Percentiles rank a stretch among this genome's conserved stretches.
phyloP scores from a whole-genome alignment of 345 rosid species.

The Iberis pinnata region DNA sequence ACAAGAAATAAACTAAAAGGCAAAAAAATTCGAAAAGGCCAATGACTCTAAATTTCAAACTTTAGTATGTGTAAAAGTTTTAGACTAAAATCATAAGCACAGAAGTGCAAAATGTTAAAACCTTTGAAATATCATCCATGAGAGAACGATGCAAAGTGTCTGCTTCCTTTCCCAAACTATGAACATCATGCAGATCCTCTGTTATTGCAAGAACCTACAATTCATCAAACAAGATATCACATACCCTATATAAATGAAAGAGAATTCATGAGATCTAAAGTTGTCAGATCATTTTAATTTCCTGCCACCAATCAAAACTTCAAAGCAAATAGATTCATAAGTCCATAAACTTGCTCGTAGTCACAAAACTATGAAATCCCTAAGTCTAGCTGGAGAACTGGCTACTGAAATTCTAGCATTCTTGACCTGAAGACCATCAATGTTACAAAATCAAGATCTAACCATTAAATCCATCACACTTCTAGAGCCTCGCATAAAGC shows the following conservation, averaged over 20 bases:
- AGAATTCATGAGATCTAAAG: too few relatives aligned
- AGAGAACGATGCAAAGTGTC: conserved; percentile 59
- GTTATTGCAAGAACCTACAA: conserved; percentile 80
- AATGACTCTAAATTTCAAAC: conserved; percentile 7
- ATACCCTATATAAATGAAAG: too few relatives aligned
- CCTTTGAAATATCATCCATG: conserved; percentile 79
- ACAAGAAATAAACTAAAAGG: not conserved
- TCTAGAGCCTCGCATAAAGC: too few relatives aligned
- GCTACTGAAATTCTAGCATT: too few relatives aligned
- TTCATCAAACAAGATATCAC: conserved; percentile 26
- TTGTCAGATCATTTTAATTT: too few relatives aligned
- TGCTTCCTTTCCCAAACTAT: conserved; percentile 85
- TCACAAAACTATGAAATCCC: too few relatives aligned
- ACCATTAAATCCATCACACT: too few relatives aligned
- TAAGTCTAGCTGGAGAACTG: too few relatives aligned
- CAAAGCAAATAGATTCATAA: not conserved
- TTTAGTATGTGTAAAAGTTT: not conserved
- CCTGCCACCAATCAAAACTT: conserved; percentile 3
- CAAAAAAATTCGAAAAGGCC: not conserved
- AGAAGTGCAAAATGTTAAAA: conserved; percentile 25
- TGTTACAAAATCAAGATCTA: too few relatives aligned
- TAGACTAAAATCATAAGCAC: too few relatives aligned
- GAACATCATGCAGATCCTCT: conserved; percentile 82
- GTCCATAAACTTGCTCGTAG: conserved; percentile 2
- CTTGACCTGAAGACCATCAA: too few relatives aligned